These are phyloP conservation scores for Afroboletus lepidellus DNA, from an alignment of 1,284 basidiomycete genomes.

Conservation along the genomic window DNA sequence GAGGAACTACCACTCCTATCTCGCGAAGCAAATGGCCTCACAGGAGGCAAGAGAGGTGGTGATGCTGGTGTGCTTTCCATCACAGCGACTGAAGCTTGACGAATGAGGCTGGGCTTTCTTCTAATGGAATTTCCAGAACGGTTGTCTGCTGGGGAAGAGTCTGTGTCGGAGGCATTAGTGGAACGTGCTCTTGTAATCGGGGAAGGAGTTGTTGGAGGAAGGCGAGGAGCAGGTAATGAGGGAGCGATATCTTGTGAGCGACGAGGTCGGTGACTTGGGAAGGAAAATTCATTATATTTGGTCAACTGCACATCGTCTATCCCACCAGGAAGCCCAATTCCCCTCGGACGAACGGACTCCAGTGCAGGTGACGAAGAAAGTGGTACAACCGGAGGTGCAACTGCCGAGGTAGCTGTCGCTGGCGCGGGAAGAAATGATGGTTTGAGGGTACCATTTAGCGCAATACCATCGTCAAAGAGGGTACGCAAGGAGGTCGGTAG, in stretches of 20 bases:
- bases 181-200: constrained; percentile 50
- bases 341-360: constrained; percentile 22
- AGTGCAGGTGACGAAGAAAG: constrained; percentile 28
- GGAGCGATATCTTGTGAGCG: constrained; percentile 51
- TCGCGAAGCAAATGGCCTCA: constrained; percentile 45
- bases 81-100: constrained; percentile 46
- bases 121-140: constrained; percentile 11
- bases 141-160: constrained; percentile 21
- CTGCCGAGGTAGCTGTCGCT: constrained; percentile 31
- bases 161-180: constrained; percentile 46
- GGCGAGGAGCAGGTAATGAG: constrained; percentile 35
- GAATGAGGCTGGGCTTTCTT: constrained; percentile 43
- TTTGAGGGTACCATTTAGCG: constrained; percentile 43
- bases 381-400: constrained; percentile 30
- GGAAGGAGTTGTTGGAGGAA: constrained; percentile 31
- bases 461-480: constrained; percentile 60
- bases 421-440: constrained; percentile 32
- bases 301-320: constrained; percentile 43
- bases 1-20: constrained; percentile 49
- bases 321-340: constrained; percentile 17
- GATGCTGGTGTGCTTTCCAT: constrained; percentile 38
- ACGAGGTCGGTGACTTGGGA: constrained; percentile 39
- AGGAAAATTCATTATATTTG: constrained; percentile 53
- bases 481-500: constrained; percentile 70
- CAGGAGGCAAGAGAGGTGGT: constrained; percentile 41